Conservation (phyloP, 805 yeast genomes). For the Metschnikowia colocasiae region DNA sequence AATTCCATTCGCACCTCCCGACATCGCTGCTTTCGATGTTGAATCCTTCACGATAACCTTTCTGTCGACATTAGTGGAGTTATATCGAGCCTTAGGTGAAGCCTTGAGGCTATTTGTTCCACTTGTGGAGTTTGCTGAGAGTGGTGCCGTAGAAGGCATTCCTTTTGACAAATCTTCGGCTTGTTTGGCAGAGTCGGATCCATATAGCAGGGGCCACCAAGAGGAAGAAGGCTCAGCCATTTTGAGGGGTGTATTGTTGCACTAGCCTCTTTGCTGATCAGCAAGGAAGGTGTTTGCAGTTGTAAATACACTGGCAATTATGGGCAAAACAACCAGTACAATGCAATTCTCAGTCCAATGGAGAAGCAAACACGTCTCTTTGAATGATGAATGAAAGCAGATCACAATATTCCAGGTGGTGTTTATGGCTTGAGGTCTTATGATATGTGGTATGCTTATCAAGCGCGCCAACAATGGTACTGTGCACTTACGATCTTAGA, state of each 20-base stretch:
- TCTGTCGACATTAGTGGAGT: background rate
- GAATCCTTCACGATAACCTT: background rate
- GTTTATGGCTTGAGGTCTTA: background rate
- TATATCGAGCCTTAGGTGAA: background rate
- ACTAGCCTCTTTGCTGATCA: background rate
- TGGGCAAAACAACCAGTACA: background rate
- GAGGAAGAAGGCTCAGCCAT: constrained; percentile 1
- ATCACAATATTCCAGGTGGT: background rate
- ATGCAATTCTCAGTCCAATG: background rate
- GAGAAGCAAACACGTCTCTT: background rate
- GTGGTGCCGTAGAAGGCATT: background rate
- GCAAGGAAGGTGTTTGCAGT: background rate
- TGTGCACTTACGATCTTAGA: constrained; percentile 2
- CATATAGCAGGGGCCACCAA: constrained; percentile 4
- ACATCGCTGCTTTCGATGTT: background rate
- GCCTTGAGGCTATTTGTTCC: background rate
- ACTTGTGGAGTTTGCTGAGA: background rate
- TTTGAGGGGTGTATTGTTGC: background rate
- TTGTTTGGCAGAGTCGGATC: background rate
- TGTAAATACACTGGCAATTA: background rate
- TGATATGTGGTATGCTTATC: background rate
- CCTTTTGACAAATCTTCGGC: background rate
- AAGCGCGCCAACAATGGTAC: constrained; percentile 1
- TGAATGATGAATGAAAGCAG: background rate
- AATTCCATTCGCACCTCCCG: background rate